phyloP scores from a whole-genome alignment of 1,284 basidiomycete species.

The Cutaneotrichosporon cavernicola region DNA sequence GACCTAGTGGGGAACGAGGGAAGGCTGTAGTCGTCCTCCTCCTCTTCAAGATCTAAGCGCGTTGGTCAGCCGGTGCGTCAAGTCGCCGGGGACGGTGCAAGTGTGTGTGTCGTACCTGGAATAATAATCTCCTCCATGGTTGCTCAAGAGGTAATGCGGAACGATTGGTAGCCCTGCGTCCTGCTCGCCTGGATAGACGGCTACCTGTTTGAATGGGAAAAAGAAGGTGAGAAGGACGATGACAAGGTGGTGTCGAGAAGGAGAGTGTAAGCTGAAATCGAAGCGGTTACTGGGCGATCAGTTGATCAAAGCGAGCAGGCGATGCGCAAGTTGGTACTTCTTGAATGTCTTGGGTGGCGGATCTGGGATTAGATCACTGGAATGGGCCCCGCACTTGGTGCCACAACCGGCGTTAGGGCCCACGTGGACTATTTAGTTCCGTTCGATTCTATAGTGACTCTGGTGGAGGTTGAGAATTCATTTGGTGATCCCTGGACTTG shows the following conservation, averaged over 20 bases:
- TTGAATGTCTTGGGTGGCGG: neutral
- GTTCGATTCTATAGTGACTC: neutral
- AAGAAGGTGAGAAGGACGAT: neutral
- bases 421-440: neutral
- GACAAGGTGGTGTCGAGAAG: neutral
- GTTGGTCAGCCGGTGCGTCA: neutral
- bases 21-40: slow-evolving; percentile 43
- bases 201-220: neutral
- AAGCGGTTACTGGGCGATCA: neutral
- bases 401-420: neutral
- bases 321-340: no score
- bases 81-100: neutral
- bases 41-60: slow-evolving; percentile 45
- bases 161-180: neutral
- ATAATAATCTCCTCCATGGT: slow-evolving; percentile 47
- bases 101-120: slow-evolving; percentile 37
- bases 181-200: neutral
- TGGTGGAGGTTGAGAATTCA: neutral
- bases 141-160: neutral
- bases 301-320: neutral
- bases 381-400: neutral
- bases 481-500: neutral
- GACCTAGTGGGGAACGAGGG: slow-evolving; percentile 36
- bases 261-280: neutral
- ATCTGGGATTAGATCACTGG: neutral